Conservation (phyloP, 2,329 filamentous ascomycete genomes). For the Cladophialophora carrionii region DNA sequence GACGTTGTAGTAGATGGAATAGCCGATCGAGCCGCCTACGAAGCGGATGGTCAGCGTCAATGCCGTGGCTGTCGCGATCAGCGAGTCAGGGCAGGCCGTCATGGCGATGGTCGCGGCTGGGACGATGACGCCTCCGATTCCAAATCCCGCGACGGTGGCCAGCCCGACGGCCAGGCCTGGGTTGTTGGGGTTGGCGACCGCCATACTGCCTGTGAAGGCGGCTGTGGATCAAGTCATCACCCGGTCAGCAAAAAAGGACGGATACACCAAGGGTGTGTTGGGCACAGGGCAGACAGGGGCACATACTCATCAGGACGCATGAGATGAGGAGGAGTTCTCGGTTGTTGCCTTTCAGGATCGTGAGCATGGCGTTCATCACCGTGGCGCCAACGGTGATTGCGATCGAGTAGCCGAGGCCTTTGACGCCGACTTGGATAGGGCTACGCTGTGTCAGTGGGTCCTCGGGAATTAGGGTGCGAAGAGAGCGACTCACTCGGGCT, state of each 20-base stretch:
- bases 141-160: conserved; percentile 64
- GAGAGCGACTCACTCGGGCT: conserved; percentile 44
- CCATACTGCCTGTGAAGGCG: conserved; percentile 43
- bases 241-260: conserved; percentile 43
- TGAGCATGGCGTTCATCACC: conserved; percentile 61
- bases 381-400: conserved; percentile 65
- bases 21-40: conserved; percentile 67
- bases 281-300: conserved; percentile 48
- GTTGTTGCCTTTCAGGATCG: conserved; percentile 60
- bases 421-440: conserved; percentile 65
- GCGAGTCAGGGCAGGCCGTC: conserved; percentile 68
- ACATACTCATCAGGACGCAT: conserved; percentile 64
- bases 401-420: conserved; percentile 66
- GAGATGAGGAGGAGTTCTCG: conserved; percentile 62
- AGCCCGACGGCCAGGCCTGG: conserved; percentile 57
- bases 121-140: conserved; percentile 69
- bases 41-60: conserved; percentile 70
- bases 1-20: conserved; percentile 60
- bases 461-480: not conserved
- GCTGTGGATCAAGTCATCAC: conserved; percentile 42
- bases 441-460: conserved; percentile 53
- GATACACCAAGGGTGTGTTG: conserved; percentile 35
- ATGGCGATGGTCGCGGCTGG: conserved; percentile 69
- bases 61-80: conserved; percentile 70
- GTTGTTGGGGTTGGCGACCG: conserved; percentile 20